phyloP scores from a whole-genome alignment of 2,329 filamentous ascomycete species.

The Dichotomopilus funicola region DNA sequence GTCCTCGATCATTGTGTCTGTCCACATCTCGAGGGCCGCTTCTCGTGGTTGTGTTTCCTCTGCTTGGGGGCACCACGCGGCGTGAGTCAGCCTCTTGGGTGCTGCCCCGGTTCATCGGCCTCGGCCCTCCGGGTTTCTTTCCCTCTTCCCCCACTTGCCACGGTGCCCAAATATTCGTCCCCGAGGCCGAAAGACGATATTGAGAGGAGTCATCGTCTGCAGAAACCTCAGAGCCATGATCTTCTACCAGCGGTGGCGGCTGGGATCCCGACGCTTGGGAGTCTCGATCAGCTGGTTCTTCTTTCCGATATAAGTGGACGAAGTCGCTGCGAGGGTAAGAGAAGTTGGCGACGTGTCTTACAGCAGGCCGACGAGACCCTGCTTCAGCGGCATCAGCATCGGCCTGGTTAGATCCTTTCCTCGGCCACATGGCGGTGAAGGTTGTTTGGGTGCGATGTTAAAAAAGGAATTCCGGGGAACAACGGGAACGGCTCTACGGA shows the following conservation, averaged over 20 bases:
- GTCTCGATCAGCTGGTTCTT: constrained; percentile 30
- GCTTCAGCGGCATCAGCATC: constrained; percentile 4
- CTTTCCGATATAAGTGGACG: constrained; percentile 23
- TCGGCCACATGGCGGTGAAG: constrained; percentile 7
- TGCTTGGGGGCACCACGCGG: too few relatives aligned
- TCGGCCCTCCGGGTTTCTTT: too few relatives aligned
- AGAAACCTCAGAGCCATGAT: constrained; percentile 46
- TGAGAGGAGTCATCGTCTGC: constrained; percentile 42
- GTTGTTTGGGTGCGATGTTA: background rate
- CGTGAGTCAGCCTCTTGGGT: too few relatives aligned
- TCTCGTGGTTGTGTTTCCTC: background rate
- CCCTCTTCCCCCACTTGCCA: constrained; percentile 29
- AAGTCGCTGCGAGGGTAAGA: constrained; percentile 29
- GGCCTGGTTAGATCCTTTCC: constrained; percentile 8
- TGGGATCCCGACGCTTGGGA: constrained; percentile 43
- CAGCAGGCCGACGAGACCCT: constrained; percentile 3
- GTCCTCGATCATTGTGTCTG: background rate
- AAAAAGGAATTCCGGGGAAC: background rate
- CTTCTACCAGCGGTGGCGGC: constrained; percentile 44
- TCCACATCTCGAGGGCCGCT: background rate
- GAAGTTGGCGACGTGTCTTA: constrained; percentile 26
- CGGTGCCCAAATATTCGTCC: constrained; percentile 44
- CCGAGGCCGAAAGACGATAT: constrained; percentile 35
- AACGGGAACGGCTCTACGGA: background rate
- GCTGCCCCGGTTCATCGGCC: too few relatives aligned